These are phyloP conservation scores for Talaromyces marneffei DNA, from an alignment of 2,329 filamentous ascomycete genomes.

Conservation along the genomic window DNA sequence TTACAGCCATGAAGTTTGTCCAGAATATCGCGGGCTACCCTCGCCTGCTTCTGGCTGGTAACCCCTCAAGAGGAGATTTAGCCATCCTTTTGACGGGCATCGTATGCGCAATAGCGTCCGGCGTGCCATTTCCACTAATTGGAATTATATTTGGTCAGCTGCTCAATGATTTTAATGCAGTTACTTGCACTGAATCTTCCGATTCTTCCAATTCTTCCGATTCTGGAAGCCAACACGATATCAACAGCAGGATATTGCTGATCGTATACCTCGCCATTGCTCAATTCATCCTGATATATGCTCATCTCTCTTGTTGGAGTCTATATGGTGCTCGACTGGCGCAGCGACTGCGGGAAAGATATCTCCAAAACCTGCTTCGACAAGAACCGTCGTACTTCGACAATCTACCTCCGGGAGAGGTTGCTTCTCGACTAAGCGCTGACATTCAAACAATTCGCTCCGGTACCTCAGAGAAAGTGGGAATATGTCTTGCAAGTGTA, in stretches of 20 bases:
- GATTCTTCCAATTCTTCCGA: not conserved
- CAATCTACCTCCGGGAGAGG: constrained; percentile 56
- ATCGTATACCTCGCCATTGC: constrained; percentile 61
- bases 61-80: constrained; percentile 29
- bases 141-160: constrained; percentile 37
- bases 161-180: constrained; percentile 35
- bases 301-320: constrained; percentile 59
- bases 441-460: constrained; percentile 63
- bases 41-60: constrained; percentile 33
- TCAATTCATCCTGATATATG: constrained; percentile 59
- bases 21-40: constrained; percentile 31
- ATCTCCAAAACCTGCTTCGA: constrained; percentile 53
- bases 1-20: constrained; percentile 23
- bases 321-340: constrained; percentile 59
- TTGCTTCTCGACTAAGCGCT: constrained; percentile 57
- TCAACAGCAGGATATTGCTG: constrained; percentile 49
- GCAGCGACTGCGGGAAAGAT: constrained; percentile 56
- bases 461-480: constrained; percentile 66
- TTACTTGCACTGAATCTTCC: constrained; percentile 19
- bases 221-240: constrained; percentile 6
- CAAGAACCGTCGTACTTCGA: constrained; percentile 63
- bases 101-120: constrained; percentile 29
- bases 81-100: constrained; percentile 25
- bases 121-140: constrained; percentile 35
- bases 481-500: constrained; percentile 55